Base-by-base conservation (phyloP, 2,329 filamentous ascomycete genomes). In the Arachnomyces sp. region DNA sequence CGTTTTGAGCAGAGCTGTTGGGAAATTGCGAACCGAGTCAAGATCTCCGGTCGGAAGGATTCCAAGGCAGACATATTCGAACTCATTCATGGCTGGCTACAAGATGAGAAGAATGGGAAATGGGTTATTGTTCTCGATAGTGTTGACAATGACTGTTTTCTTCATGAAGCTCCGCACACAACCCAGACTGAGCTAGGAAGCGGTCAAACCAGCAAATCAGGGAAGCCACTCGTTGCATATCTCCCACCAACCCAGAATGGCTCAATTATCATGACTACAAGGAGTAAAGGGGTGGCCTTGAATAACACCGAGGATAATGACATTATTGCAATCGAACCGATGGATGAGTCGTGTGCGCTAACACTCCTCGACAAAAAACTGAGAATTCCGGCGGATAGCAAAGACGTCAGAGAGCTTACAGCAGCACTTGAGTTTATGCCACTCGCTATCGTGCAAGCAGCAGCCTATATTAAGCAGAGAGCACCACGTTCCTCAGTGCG, bases 101-200 rank as follows among this genome's bases (percentile, higher is more conserved):
- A 39, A 4, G 25, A 45, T 2, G 18, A 45, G 6, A 29, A 11
- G 2, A 35, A 34, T 3, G 48, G 51, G 0, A 31, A 40, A 3
- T 60, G 57, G 58, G 31, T 60, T 9, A 18, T 60, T 0, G 49
- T 60, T 9, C 36, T 57, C 31, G 57, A 60, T 16, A 60, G 59
- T 39, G 54, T 50, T 0, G 57, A 61, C 31, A 51, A 57, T 32
- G 25, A 49, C 3, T 42, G 50, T 43, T 6, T 33, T 45, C 3
- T 45, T 52, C 20, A 34, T 57, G 49, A 52, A 25, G 28, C 3
- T n/a, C 15, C 5, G 31, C n/a, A 6, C 39, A 8, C 11, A 18
- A 34, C 8, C 3, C 36, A 15, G 12, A 12, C 29, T 37, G 40
- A 4, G 16, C 43, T 2, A 36, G 53, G 0, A 42, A 39, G 16